phyloP scores from a whole-genome alignment of 202 grass and related monocot species.

The Panicum virgatum region DNA sequence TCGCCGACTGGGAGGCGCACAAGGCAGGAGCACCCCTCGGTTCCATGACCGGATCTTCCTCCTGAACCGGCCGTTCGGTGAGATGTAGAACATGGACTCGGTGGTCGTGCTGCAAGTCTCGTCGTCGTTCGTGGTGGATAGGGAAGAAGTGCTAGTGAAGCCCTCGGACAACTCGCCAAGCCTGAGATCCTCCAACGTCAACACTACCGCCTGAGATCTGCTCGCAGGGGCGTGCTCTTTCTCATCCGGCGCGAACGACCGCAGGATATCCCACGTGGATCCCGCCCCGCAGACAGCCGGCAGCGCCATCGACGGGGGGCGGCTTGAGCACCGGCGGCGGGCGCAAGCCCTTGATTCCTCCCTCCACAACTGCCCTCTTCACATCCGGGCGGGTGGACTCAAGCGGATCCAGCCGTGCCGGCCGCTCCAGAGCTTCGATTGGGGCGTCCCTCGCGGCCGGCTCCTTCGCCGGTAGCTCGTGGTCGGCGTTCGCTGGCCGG shows the following conservation, averaged over 20 bases:
- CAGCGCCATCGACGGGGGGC: slow-evolving; percentile 50
- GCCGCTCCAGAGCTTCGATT: slow-evolving; percentile 1
- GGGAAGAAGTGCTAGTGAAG: slow-evolving; percentile 68
- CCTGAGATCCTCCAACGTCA: slow-evolving; percentile 50
- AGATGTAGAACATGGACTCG: slow-evolving; percentile 68
- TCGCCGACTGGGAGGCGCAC: slow-evolving; percentile 66
- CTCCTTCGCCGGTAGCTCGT: background rate
- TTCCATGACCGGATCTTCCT: slow-evolving; percentile 71
- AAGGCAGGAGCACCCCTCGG: slow-evolving; percentile 65
- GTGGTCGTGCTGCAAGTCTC: slow-evolving; percentile 64
- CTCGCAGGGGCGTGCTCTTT: background rate
- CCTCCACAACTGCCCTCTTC: slow-evolving; percentile 21
- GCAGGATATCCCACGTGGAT: slow-evolving; percentile 62
- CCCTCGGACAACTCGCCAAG: slow-evolving; percentile 57
- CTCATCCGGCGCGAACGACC: slow-evolving; percentile 52
- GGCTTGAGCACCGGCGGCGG: slow-evolving; percentile 74
- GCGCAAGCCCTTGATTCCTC: slow-evolving; percentile 68
- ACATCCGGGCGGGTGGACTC: background rate
- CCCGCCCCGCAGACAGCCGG: background rate
- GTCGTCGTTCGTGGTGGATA: slow-evolving; percentile 65
- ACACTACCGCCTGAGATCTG: slow-evolving; percentile 35
- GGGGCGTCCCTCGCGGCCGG: background rate
- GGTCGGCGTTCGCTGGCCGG: background rate
- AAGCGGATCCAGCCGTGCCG: slow-evolving; percentile 6
- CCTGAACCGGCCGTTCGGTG: slow-evolving; percentile 63